Evolutionary conservation across 2,329 filamentous ascomycete species (phyloP).

Genomic region (Colletotrichum gigasporum): DNA sequence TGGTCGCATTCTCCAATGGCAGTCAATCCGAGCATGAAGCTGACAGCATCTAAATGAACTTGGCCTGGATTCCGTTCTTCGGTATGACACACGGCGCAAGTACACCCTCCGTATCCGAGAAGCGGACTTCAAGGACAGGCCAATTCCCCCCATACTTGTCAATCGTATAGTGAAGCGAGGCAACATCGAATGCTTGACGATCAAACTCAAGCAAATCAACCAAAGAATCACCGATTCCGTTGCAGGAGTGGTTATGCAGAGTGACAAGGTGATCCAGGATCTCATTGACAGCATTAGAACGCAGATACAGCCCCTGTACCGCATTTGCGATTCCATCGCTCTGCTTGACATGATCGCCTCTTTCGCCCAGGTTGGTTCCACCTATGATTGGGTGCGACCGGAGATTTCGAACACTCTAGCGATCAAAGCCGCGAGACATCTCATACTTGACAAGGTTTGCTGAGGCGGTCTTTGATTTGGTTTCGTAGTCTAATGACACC

Average conservation of each 20-base stretch:
- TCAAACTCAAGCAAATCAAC: conserved; percentile 84
- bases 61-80: conserved; percentile 71
- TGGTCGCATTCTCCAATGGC: conserved; percentile 31
- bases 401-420: conserved; percentile 75
- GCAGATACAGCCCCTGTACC: conserved; percentile 79
- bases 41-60: conserved; percentile 55
- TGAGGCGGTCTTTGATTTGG: neutral
- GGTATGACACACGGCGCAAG: conserved; percentile 79
- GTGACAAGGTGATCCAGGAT: conserved; percentile 77
- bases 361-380: conserved; percentile 79
- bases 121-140: conserved; percentile 68
- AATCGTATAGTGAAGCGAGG: conserved; percentile 79
- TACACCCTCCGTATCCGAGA: conserved; percentile 79
- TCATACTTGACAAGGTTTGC: conserved; percentile 75
- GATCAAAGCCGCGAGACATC: conserved; percentile 79
- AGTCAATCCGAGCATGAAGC: no score
- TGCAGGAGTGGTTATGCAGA: conserved; percentile 84
- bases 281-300: conserved; percentile 78
- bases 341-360: conserved; percentile 86
- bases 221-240: conserved; percentile 81
- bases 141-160: conserved; percentile 76
- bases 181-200: conserved; percentile 86
- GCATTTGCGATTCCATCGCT: conserved; percentile 85
- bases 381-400: conserved; percentile 69
- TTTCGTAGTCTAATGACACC: neutral